These are phyloP conservation scores for Tolypocladium guangdongense DNA, from an alignment of 2,329 filamentous ascomycete species.

Conservation along the genomic window DNA sequence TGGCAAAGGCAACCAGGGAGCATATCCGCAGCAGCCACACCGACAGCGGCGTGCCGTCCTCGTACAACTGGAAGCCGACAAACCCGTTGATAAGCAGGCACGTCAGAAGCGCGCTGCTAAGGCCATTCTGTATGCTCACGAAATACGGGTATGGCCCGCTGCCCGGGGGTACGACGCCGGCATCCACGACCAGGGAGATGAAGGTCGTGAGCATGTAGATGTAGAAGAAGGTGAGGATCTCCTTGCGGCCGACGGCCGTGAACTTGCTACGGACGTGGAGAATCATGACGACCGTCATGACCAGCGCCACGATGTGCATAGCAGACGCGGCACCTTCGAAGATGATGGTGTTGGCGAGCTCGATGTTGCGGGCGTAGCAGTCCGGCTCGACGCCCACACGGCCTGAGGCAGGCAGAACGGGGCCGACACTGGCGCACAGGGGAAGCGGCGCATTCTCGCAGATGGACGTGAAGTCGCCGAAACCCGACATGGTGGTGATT, in stretches of 20 bases:
- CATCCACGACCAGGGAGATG: slow-evolving; percentile 80
- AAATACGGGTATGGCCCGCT: slow-evolving; percentile 82
- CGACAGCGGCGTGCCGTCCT: slow-evolving; percentile 87
- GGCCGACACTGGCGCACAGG: slow-evolving; percentile 75
- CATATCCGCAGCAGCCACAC: slow-evolving; percentile 82
- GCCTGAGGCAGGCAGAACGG: slow-evolving; percentile 55
- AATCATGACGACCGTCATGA: slow-evolving; percentile 96
- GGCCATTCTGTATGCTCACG: slow-evolving; percentile 72
- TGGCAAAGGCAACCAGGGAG: slow-evolving; percentile 70
- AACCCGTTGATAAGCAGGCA: slow-evolving; percentile 95
- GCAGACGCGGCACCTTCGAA: slow-evolving; percentile 87
- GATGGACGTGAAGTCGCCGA: slow-evolving; percentile 82
- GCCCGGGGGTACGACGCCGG: slow-evolving; percentile 80
- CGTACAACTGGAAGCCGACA: slow-evolving; percentile 95
- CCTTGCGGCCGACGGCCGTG: slow-evolving; percentile 75
- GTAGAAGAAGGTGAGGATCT: slow-evolving; percentile 89
- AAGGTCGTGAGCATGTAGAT: slow-evolving; percentile 86
- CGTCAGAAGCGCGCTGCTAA: slow-evolving; percentile 76
- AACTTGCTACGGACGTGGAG: slow-evolving; percentile 95
- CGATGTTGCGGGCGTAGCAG: slow-evolving; percentile 91
- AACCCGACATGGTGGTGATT: slow-evolving; percentile 54
- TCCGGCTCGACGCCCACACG: slow-evolving; percentile 72
- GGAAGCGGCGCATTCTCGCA: slow-evolving; percentile 80
- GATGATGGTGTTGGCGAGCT: slow-evolving; percentile 96
- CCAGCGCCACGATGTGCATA: slow-evolving; percentile 80